phyloP scores from a whole-genome alignment of 2,329 filamentous ascomycete genomes.

The Helminthosporium solani region DNA sequence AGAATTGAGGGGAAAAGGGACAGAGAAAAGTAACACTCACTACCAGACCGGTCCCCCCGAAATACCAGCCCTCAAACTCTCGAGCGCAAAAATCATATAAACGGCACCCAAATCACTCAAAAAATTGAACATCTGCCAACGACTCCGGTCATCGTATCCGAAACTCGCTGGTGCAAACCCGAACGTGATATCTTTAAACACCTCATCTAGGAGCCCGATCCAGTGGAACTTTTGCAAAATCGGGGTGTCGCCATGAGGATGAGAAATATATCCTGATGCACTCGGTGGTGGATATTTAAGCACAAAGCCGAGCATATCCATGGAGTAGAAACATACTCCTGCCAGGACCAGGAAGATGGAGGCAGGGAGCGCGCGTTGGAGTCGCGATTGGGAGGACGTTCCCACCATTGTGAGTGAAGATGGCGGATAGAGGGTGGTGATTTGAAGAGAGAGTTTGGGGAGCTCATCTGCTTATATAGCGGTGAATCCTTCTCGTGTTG shows the following conservation, averaged over 20 bases:
- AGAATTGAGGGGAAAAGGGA: background rate
- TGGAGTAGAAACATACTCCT: slow-evolving; percentile 5
- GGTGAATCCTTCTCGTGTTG: too few species aligned
- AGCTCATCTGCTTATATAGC: too few species aligned
- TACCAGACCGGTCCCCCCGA: slow-evolving; percentile 5
- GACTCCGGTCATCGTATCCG: slow-evolving; percentile 13
- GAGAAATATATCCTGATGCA: slow-evolving; percentile 7
- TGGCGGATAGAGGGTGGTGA: background rate
- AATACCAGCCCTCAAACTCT: slow-evolving; percentile 6
- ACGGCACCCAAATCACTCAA: slow-evolving; percentile 10
- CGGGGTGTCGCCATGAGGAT: slow-evolving; percentile 1
- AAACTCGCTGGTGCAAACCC: slow-evolving; percentile 15
- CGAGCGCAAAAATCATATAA: slow-evolving; percentile 10
- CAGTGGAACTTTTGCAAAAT: slow-evolving; percentile 15
- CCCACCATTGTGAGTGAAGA: background rate
- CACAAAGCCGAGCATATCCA: slow-evolving; percentile 12
- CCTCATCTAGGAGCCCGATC: slow-evolving; percentile 9
- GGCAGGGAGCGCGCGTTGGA: slow-evolving; percentile 1
- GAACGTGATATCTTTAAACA: slow-evolving; percentile 13
- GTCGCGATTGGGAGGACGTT: background rate
- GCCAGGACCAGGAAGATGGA: slow-evolving; percentile 10
- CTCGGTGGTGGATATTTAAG: slow-evolving; percentile 7
- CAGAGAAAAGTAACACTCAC: too few species aligned
- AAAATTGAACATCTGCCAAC: slow-evolving; percentile 16
- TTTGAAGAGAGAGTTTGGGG: too few species aligned